Evolutionary conservation across 108 stramenopile genomes (phyloP).

Genomic region (Chaetoceros muelleri): DNA sequence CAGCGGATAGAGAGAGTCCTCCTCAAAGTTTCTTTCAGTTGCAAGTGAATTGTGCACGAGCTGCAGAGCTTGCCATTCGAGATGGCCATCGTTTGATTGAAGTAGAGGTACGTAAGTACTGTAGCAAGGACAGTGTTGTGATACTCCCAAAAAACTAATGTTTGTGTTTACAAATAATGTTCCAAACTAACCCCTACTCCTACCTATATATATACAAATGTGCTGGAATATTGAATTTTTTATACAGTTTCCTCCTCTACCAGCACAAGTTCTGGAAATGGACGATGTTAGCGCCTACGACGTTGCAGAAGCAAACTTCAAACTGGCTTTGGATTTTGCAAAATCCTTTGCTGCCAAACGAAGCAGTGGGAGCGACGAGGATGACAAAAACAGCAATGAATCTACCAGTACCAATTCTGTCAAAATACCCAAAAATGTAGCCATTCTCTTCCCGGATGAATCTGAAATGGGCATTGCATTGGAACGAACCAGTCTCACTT

Average conservation of each 20-base stretch:
- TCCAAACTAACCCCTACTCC: neutral
- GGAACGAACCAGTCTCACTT: conserved; percentile 32
- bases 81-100: conserved; percentile 83
- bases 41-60: conserved; percentile 52
- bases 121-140: neutral
- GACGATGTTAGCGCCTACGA: conserved; percentile 87
- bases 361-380: conserved; percentile 4
- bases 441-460: conserved; percentile 75
- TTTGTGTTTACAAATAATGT: no score
- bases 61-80: conserved; percentile 44
- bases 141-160: no score
- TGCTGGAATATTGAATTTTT: neutral
- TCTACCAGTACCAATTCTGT: no score
- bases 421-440: conserved; percentile 31
- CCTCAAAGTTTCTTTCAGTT: conserved; percentile 66
- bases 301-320: conserved; percentile 84
- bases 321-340: conserved; percentile 83
- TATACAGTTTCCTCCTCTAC: conserved; percentile 68
- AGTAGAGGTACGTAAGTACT: conserved; percentile 50
- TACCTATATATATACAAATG: no score
- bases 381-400: no score
- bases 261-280: conserved; percentile 81
- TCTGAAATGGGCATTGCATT: conserved; percentile 58
- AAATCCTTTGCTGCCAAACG: conserved; percentile 48
- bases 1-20: conserved; percentile 42